Percentiles rank a stretch among this genome's conserved stretches.
Conservation (phyloP, 2,329 filamentous ascomycete species). For the Coniochaeta hoffmannii region DNA sequence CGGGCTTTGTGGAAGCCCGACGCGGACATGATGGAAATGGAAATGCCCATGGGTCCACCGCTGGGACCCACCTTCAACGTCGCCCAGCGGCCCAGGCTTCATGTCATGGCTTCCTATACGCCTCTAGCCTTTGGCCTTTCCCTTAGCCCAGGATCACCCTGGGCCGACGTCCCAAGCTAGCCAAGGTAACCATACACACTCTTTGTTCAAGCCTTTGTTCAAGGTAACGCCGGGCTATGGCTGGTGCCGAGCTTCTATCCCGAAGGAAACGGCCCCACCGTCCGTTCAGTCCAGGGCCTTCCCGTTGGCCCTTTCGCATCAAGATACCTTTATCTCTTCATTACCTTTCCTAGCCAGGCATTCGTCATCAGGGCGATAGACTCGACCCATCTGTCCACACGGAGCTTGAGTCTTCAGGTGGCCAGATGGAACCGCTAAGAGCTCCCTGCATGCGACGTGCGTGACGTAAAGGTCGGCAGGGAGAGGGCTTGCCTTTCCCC, state of each 20-base stretch:
- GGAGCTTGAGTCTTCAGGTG: background rate
- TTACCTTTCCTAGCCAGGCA: background rate
- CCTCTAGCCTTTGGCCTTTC: too few relatives aligned
- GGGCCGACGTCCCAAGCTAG: too few relatives aligned
- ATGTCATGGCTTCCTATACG: too few relatives aligned
- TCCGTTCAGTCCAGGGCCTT: background rate
- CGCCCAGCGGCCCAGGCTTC: background rate
- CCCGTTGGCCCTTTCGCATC: background rate
- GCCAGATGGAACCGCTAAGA: background rate
- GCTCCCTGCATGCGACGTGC: background rate
- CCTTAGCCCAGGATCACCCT: too few relatives aligned
- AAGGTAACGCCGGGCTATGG: too few relatives aligned
- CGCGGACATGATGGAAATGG: background rate
- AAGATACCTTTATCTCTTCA: background rate
- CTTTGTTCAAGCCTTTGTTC: too few relatives aligned
- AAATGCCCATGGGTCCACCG: background rate
- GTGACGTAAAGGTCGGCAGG: background rate
- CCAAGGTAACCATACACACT: too few relatives aligned
- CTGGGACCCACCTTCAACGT: background rate
- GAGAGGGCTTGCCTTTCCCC: background rate
- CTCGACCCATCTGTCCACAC: background rate
- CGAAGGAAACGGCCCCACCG: background rate
- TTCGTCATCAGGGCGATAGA: background rate
- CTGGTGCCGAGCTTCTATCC: too few relatives aligned
- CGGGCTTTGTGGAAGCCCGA: conserved; percentile 3